phyloP scores from a whole-genome alignment of 75 land plant species.

The Pinus taeda region DNA sequence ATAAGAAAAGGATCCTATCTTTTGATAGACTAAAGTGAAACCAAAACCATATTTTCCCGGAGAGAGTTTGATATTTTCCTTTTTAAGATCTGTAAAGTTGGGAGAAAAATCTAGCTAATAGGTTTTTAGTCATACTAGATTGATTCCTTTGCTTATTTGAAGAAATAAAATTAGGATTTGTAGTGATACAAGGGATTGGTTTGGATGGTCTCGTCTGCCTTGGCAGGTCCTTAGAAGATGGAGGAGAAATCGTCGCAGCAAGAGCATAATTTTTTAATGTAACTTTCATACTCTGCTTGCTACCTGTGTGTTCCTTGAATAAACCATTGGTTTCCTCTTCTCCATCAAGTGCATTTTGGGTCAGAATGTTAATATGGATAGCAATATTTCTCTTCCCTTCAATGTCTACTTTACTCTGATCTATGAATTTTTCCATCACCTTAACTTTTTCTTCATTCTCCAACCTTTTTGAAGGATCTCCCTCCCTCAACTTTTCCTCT shows the following conservation, averaged over 20 bases:
- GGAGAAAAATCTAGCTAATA: no score
- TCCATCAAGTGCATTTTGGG: slow-evolving; percentile 40
- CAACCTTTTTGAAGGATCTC: slow-evolving; percentile 58
- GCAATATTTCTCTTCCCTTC: slow-evolving; percentile 23
- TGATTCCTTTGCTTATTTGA: no score
- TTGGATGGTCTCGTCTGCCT: background rate
- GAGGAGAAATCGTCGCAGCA: background rate
- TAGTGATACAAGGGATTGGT: background rate
- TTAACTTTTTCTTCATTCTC: slow-evolving; percentile 89
- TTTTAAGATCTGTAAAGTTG: no score
- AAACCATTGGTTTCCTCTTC: slow-evolving; percentile 32
- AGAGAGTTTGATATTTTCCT: no score
- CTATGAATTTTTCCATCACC: slow-evolving; percentile 81
- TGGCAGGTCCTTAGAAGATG: background rate
- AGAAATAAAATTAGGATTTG: no score
- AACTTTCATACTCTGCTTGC: slow-evolving; percentile 13
- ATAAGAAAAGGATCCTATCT: no score
- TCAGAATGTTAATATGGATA: slow-evolving; percentile 3
- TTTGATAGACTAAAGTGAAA: no score
- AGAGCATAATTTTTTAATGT: slow-evolving; percentile 3
- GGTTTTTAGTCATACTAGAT: no score
- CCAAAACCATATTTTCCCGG: no score
- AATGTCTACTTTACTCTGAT: slow-evolving; percentile 68
- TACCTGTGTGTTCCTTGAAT: slow-evolving; percentile 15
- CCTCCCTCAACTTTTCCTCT: slow-evolving; percentile 83